A percentile compares a stretch with the other conserved stretches of the same genome.
Conservation (phyloP, 768 basidiomycete species). For the Trametes gibbosa region DNA sequence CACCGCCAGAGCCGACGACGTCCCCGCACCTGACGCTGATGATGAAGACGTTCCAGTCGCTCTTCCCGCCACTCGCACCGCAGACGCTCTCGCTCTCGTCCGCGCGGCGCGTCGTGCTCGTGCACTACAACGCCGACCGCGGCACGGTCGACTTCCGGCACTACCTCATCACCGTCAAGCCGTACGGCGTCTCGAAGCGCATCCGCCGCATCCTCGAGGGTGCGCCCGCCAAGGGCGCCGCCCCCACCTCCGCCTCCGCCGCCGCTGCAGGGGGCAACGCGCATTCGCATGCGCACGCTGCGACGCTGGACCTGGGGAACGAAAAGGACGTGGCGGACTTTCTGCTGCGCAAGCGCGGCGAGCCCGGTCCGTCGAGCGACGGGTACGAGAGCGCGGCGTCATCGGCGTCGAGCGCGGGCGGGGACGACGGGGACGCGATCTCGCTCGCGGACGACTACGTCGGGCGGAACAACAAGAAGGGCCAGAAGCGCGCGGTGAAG, state of each 20-base stretch:
- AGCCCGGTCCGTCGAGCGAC: conserved; percentile 52
- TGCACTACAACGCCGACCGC: conserved; percentile 85
- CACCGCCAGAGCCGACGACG: conserved; percentile 65
- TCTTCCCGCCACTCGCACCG: conserved; percentile 92
- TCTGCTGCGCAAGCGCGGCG: conserved; percentile 68
- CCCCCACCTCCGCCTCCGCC: conserved; percentile 30
- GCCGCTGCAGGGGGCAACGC: conserved; percentile 32
- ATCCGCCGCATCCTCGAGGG: conserved; percentile 85
- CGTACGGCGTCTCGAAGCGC: conserved; percentile 90
- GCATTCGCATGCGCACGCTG: conserved; percentile 34
- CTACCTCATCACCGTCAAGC: conserved; percentile 92
- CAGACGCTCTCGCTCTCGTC: conserved; percentile 78
- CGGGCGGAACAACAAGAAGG: conserved; percentile 90
- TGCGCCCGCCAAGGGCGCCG: conserved; percentile 33
- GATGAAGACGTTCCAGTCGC: conserved; percentile 93
- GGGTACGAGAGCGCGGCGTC: conserved; percentile 81
- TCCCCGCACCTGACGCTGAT: conserved; percentile 86
- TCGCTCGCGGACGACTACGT: conserved; percentile 91
- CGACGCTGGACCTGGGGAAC: conserved; percentile 75
- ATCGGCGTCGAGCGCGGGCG: conserved; percentile 79
- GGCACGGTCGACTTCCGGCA: conserved; percentile 92
- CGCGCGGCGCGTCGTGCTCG: conserved; percentile 89
- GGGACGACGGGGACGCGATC: conserved; percentile 79
- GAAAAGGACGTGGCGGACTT: conserved; percentile 97
- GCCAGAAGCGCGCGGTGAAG: conserved; percentile 85